Base-by-base conservation (phyloP, 169 alveolate genomes). In the Plasmodium chabaudi region DNA sequence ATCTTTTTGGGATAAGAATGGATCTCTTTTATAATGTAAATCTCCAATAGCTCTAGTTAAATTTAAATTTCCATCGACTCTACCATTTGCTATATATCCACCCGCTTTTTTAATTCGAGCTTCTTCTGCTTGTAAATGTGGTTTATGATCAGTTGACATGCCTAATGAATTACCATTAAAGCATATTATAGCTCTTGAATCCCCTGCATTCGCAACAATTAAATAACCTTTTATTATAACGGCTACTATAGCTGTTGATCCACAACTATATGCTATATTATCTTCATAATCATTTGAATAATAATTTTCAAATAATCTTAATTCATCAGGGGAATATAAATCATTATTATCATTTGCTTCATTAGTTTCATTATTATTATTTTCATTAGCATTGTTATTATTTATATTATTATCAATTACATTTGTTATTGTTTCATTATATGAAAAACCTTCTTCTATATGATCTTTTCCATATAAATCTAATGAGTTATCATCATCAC, bases 141-240 rank as follows among this genome's bases (percentile, higher is more conserved):
- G 99, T 72, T 99, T 99, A 95, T 99, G 99, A 86, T 99, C 99
- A 51, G 95, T 94, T 1, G 99, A 96, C 88, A 99, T 92, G 59
- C 97, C 98, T 23, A 97, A 92, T 0, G 98, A 98, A 55, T 92
- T 92, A 2, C 99, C 98, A 13, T 95, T 95, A 27, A 99, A 95
- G 72, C 98, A 93, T 44, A 97, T 92, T 15, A 99, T 98, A 9
- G 99, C 99, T 73, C 99, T 94, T 42, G 99, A 97, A 92, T 99
- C 99, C 5, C 99, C 99, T 39, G 99, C 99, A 90, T 99, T 99
- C 19, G 99, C 99, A 49, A 97, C 98, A 53, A 95, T 87, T 23
- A 95, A 64, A 44, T 88, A 89, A 2, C 95, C 97, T 25, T 82
- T 93, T 69, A 94, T 72, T 47, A 96, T 94, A 51, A 94, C 95